These are phyloP conservation scores for Tritrichomonas musculus DNA, from an alignment of 208 protist species.

Conservation along the genomic window DNA sequence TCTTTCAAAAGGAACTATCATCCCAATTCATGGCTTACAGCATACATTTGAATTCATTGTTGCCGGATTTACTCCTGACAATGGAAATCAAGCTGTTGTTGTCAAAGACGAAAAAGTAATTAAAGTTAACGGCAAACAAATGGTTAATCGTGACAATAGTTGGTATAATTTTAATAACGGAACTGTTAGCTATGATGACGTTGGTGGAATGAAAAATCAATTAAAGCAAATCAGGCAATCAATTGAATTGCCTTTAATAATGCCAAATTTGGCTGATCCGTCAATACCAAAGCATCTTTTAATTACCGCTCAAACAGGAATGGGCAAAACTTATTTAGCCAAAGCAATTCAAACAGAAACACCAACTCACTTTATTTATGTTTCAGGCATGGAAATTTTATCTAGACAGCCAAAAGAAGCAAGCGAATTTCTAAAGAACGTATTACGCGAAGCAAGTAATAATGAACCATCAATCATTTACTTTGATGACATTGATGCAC, in stretches of 20 bases:
- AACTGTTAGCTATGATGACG: neutral
- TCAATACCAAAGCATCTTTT: neutral
- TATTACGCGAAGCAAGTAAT: too few species aligned
- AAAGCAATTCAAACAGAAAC: neutral
- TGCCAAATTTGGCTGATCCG: neutral
- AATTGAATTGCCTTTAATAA: neutral
- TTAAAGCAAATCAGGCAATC: neutral
- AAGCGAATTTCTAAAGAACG: too few species aligned
- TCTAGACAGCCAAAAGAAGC: neutral
- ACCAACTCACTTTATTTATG: neutral
- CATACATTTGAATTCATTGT: too few species aligned
- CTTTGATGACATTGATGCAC: constrained; percentile 16
- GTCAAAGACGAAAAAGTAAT: too few species aligned
- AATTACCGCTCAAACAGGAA: neutral
- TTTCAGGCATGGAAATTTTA: neutral
- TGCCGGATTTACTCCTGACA: too few species aligned
- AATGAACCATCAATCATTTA: neutral
- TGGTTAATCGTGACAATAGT: too few species aligned
- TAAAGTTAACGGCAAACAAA: too few species aligned
- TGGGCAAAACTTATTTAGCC: neutral
- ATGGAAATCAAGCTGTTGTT: too few species aligned
- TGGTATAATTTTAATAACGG: neutral
- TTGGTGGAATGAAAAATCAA: neutral
- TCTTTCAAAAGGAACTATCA: too few species aligned
- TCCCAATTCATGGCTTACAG: too few species aligned